Conservation (phyloP, 805 yeast genomes). For the Ogataea salicorniae region DNA sequence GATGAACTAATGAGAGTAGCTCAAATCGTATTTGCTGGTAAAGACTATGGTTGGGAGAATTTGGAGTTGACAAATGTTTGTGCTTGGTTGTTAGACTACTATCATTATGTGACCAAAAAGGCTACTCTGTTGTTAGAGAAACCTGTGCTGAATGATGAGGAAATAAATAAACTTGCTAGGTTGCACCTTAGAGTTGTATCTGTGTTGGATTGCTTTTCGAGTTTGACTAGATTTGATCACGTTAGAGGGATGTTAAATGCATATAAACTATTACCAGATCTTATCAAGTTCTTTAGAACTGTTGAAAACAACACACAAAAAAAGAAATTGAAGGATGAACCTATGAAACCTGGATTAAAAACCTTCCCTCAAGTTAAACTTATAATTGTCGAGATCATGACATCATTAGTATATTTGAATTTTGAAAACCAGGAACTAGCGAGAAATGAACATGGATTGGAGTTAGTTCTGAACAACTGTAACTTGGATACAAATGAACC, state of each 20-base stretch:
- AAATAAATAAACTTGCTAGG: constrained; percentile 6
- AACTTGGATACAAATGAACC: constrained; percentile 87
- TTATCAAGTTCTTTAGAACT: constrained; percentile 34
- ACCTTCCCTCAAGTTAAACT: constrained; percentile 64
- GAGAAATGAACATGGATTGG: constrained; percentile 63
- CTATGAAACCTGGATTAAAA: constrained; percentile 17
- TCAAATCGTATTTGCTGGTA: constrained; percentile 35
- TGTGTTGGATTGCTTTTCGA: constrained; percentile 38
- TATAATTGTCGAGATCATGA: constrained; percentile 59
- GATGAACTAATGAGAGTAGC: constrained; percentile 21
- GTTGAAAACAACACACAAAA: constrained; percentile 39
- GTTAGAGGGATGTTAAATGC: constrained; percentile 38
- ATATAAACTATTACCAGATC: constrained; percentile 32
- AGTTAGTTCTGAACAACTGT: constrained; percentile 71
- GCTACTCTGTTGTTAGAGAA: constrained; percentile 17
- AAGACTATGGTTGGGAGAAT: constrained; percentile 36
- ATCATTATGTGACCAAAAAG: constrained; percentile 14
- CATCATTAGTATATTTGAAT: constrained; percentile 50
- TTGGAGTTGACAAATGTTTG: constrained; percentile 34
- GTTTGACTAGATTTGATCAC: constrained; percentile 36
- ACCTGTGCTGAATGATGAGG: neutral
- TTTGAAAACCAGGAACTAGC: constrained; percentile 59
- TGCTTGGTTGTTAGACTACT: constrained; percentile 37
- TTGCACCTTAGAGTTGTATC: constrained; percentile 18
- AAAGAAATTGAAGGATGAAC: constrained; percentile 28